These are phyloP conservation scores for Cladochytrium replicatum DNA, from an alignment of 192 early-diverging fungal genomes.

Conservation along the genomic window DNA sequence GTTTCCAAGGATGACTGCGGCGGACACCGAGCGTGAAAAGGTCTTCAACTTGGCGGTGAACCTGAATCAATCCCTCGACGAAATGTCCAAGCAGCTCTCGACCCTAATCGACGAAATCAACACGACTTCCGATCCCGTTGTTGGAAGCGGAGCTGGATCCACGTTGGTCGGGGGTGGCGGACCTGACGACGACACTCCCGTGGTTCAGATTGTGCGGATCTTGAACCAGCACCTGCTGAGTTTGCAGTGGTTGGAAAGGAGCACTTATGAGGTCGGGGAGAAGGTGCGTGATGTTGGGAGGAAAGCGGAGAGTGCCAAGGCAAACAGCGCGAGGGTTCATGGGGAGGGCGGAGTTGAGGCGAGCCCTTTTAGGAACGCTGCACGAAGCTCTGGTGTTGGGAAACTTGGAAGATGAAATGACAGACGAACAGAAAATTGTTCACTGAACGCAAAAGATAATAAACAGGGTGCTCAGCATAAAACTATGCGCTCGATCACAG, in stretches of 20 bases:
- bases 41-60: conserved; percentile 77
- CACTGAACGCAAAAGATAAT: too few species aligned
- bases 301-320: conserved; percentile 19
- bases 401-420: too few species aligned
- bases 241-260: conserved; percentile 84
- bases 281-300: conserved; percentile 44
- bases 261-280: conserved; percentile 42
- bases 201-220: conserved; percentile 76
- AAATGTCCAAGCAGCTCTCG: conserved; percentile 67
- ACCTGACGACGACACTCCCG: conserved; percentile 30
- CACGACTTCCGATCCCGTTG: conserved; percentile 17
- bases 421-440: too few species aligned
- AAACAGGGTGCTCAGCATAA: too few species aligned
- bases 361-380: too few species aligned
- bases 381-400: too few species aligned
- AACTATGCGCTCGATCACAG: too few species aligned
- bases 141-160: conserved; percentile 14
- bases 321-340: conserved; percentile 26
- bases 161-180: conserved; percentile 1
- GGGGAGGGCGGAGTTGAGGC: too few species aligned
- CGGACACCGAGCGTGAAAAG: conserved; percentile 77
- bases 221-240: conserved; percentile 84
- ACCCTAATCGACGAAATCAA: conserved; percentile 86
- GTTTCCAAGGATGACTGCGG: conserved; percentile 34
- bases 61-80: conserved; percentile 81